Conservation (phyloP, 306 rosid genomes). For the Mimosa bimucronata region DNA sequence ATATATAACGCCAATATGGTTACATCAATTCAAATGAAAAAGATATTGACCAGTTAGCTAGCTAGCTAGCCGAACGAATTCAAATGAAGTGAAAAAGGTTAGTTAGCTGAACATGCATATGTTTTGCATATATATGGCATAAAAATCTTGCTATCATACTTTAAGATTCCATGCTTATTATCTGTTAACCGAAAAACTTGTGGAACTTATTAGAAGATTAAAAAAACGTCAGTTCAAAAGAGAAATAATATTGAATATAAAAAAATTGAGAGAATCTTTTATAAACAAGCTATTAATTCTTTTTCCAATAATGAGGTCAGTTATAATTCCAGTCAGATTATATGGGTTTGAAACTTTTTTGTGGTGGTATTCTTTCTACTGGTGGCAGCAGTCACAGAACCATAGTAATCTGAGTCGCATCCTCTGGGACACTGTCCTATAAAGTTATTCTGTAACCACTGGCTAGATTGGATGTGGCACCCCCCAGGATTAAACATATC, state of each 20-base stretch:
- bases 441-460: too few species aligned
- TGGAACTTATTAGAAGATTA: background rate
- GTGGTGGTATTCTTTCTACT: too few species aligned
- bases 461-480: too few species aligned
- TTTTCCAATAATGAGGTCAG: background rate
- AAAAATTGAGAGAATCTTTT: background rate
- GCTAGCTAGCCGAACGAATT: background rate
- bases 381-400: too few species aligned
- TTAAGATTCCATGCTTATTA: background rate
- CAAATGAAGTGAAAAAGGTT: background rate
- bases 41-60: background rate
- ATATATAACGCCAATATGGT: background rate
- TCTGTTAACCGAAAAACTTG: background rate
- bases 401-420: too few species aligned
- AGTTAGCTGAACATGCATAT: background rate
- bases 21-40: background rate
- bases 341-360: background rate
- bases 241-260: background rate
- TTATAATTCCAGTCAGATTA: too few species aligned
- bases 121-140: background rate
- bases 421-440: too few species aligned
- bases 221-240: background rate
- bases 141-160: background rate
- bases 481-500: too few species aligned
- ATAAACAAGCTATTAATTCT: too few species aligned